Percentiles rank a stretch among this genome's conserved stretches.
Evolutionary conservation across 2,329 filamentous ascomycete species (phyloP).

Genomic region (Ceratocystis papillata): DNA sequence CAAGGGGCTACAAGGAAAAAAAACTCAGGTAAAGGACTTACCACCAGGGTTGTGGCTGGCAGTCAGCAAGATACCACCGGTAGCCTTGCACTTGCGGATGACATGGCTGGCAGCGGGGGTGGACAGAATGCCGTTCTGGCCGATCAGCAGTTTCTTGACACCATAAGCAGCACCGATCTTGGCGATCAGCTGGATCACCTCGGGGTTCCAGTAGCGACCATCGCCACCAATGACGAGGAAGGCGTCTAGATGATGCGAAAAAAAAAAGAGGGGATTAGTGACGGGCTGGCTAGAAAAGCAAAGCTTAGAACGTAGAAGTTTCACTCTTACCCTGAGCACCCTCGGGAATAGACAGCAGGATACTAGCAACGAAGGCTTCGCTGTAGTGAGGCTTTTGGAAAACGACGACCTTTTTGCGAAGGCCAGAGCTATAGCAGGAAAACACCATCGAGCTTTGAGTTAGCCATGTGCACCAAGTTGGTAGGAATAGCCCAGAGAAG

Average conservation of each 20-base stretch:
- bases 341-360: constrained; percentile 92
- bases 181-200: constrained; percentile 91
- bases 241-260: constrained; percentile 38
- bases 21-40: constrained; percentile 36
- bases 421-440: constrained; percentile 60
- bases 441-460: neutral
- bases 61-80: constrained; percentile 90
- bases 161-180: constrained; percentile 96
- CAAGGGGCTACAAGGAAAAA: neutral
- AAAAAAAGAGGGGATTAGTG: neutral
- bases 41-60: constrained; percentile 97
- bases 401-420: constrained; percentile 97
- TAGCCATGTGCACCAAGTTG: neutral
- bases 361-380: constrained; percentile 88
- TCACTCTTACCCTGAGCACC: constrained; percentile 58
- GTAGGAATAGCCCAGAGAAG: neutral
- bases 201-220: constrained; percentile 93
- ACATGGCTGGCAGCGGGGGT: constrained; percentile 93
- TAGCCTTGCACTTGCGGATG: constrained; percentile 88
- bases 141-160: constrained; percentile 96
- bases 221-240: constrained; percentile 96
- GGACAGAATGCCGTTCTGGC: constrained; percentile 90
- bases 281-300: neutral
- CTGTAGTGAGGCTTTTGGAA: constrained; percentile 95
- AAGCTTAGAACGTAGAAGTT: neutral